Evolutionary conservation across 2,329 filamentous ascomycete genomes (phyloP), one percentile per base, ranked within the genome.

Genomic region (Colletotrichum chlorophyti): DNA sequence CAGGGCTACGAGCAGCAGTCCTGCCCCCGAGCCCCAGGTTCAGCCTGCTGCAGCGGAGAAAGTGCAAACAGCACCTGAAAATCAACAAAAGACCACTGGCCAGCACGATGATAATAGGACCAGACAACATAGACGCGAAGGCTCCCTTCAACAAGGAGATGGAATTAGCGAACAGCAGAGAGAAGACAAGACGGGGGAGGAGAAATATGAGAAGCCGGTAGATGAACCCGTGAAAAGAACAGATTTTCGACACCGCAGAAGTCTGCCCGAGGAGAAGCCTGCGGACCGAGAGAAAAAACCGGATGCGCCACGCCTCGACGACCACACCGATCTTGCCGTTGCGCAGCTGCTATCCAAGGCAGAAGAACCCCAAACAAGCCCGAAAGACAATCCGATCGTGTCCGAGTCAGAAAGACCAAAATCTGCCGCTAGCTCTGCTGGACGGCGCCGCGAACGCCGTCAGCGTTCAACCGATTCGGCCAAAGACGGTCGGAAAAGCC

Each of bases 401-500:
- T 23, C 32, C 3, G 66, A 74, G 26, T 8, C 46, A 11, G 63
- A 60, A 51, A 64, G 64, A 19, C 45, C 43, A 14, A 76, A 70
- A 53, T 76, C 74, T 17, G 76, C 73, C 3, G 80, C 84, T 31
- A 79, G 76, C 43, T 84, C 83, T 65, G 68, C 71, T 6, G 76
- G 76, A 27, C 65, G 84, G 34, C 72, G 69, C 35, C 75, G 78
- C 46, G 71, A 68, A 51, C 65, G 70, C 10, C 75, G 78, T 49
- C 71, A 68, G 49, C 65, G 70, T 11, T 83, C 81, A 3, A 70
- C 69, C 23, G 81, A 83, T 43, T 82, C 81, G 37, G 65, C 72
- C 46, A 75, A 74, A 63, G 77, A 78, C 63, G 84, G 83, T 69
- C 73, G 75, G 53, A 76, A 75, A 31, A 83, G 79, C 66, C 69